Conservation (phyloP, 1,284 basidiomycete species). For the Tranzscheliella williamsii region DNA sequence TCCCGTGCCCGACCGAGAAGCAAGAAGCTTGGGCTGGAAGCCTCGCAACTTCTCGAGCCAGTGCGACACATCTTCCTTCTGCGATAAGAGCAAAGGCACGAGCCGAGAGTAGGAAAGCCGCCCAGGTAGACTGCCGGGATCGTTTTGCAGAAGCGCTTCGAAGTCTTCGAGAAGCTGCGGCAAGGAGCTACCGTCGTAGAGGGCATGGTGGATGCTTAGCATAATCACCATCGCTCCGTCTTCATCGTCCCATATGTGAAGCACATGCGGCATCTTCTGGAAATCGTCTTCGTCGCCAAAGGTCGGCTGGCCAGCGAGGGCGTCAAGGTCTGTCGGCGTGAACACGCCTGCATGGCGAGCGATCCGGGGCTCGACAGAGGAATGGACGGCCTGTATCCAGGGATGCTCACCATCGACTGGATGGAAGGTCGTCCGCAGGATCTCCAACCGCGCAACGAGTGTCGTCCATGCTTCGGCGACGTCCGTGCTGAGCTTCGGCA, state of each 20-base stretch:
- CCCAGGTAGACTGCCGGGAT: background rate
- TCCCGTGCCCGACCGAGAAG: background rate
- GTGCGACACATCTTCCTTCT: constrained; percentile 27
- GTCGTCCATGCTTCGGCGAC: constrained; percentile 26
- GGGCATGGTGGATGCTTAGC: constrained; percentile 43
- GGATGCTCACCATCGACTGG: constrained; percentile 27
- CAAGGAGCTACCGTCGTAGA: constrained; percentile 47
- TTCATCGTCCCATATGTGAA: constrained; percentile 20
- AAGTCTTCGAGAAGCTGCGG: constrained; percentile 42
- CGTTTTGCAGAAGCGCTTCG: constrained; percentile 3
- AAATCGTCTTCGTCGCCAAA: constrained; percentile 45
- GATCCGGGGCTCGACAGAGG: constrained; percentile 1
- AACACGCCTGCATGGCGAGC: constrained; percentile 10
- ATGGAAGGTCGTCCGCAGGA: constrained; percentile 53
- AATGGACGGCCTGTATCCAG: constrained; percentile 46
- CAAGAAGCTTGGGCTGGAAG: constrained; percentile 14
- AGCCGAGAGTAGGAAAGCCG: constrained; percentile 31
- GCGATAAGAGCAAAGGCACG: constrained; percentile 39
- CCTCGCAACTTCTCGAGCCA: constrained; percentile 31
- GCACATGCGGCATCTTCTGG: constrained; percentile 32
- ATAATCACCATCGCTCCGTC: constrained; percentile 1
- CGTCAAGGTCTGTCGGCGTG: background rate
- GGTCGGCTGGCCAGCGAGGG: constrained; percentile 13
- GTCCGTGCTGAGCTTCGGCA: background rate
- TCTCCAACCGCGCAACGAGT: constrained; percentile 35